Evolutionary conservation across 257 asterid species (phyloP), one percentile per base, ranked within the genome.

Genomic region (Cynanchum wilfordii): DNA sequence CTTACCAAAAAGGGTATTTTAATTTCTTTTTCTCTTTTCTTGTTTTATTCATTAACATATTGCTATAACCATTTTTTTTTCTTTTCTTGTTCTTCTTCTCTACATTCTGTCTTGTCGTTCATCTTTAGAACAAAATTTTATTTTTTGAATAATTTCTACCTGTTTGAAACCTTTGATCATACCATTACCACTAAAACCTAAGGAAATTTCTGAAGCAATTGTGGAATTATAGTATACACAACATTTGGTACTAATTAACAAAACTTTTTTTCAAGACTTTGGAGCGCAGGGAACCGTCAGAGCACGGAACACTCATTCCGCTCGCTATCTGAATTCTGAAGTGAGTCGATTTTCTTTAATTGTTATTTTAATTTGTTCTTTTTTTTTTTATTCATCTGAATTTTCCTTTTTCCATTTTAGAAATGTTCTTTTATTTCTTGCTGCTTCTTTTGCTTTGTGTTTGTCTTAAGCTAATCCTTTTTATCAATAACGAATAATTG

Each of bases 271-370:
- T 45, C 36, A 6, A 9, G 5, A 20, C 16, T 24, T 44, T 66
- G 71, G 55, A 66, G 54, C 36, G 44, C 30, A 36, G 33, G 19
- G 27, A 12, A 2, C 6, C n/a, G 7, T 19, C 44, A 13, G 25
- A 25, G 38, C 42, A 29, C 47, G 24, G 55, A 49, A 29, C 29
- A 7, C 42, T 70, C 44, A 40, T 5, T 40, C 44, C 17, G 24
- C 24, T n/a, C 33, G 40, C 44, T 33, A 38, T n/a, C 47, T 51
- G 22, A 36, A 42, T n/a, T n/a, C 47, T 51, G 22, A 36, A 42
- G 67, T 71, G 62, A 71, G 67, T 57, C 24, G 1, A 71, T 20
- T 56, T 58, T 57, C 17, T 40, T 70, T 52, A 40, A 40, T 40
- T 40, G 10, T 40, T 40, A 4, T 40, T 40, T 5, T 50, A 52